phyloP scores from a whole-genome alignment of 2,329 filamentous ascomycete species.

The Ophiostoma australiae region DNA sequence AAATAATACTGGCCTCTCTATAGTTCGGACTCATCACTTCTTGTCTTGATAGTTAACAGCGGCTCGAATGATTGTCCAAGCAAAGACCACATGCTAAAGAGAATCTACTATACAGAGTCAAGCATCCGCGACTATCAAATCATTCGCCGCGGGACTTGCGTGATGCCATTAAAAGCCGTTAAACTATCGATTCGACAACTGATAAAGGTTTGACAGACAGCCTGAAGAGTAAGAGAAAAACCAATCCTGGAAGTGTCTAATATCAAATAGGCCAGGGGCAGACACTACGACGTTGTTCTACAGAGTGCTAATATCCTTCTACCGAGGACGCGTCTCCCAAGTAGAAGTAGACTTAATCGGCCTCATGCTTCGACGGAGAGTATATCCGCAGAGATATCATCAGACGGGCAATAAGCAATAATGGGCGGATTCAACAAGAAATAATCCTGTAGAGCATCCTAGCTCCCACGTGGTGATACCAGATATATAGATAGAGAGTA shows the following conservation, averaged over 20 bases:
- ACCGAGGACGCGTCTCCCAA: not conserved
- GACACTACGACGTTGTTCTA: not conserved
- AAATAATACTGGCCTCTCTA: no score
- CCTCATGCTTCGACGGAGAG: not conserved
- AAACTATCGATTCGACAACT: no score
- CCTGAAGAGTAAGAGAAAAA: not conserved
- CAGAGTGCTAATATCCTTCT: not conserved
- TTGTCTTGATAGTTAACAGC: no score
- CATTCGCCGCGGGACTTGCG: no score
- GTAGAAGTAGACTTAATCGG: not conserved
- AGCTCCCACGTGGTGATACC: not conserved
- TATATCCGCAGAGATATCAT: not conserved
- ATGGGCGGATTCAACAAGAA: not conserved
- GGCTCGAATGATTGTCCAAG: no score
- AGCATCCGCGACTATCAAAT: no score
- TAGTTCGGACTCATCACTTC: no score
- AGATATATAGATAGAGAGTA: not conserved
- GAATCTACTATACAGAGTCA: no score
- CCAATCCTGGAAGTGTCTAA: not conserved
- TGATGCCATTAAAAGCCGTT: no score
- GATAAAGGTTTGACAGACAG: no score
- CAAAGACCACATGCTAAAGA: no score
- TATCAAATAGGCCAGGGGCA: slow-evolving; percentile 1
- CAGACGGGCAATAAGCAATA: not conserved
- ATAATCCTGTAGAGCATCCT: not conserved